Conservation (phyloP, 2,329 filamentous ascomycete species). For the Ceratocystis eucalypticola region DNA sequence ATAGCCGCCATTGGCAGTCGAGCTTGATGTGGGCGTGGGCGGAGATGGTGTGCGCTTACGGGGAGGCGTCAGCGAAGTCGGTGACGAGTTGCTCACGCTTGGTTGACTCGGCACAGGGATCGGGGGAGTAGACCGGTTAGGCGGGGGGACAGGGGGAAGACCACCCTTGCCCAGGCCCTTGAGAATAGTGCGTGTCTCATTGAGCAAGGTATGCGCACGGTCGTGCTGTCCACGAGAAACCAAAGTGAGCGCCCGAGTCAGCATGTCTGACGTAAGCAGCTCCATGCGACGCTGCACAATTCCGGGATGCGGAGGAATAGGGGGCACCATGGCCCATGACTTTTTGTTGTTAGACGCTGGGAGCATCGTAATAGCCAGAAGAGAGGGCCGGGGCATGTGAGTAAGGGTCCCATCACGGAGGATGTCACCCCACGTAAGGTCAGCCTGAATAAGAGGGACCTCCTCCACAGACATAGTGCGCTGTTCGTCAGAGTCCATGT, state of each 20-base stretch:
- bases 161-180: constrained; percentile 94
- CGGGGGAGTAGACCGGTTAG: constrained; percentile 28
- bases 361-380: constrained; percentile 91
- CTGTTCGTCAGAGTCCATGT: constrained; percentile 73
- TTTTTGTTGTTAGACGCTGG: constrained; percentile 54
- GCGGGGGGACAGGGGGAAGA: constrained; percentile 70
- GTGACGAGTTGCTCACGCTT: constrained; percentile 25
- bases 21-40: constrained; percentile 35
- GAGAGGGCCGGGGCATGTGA: constrained; percentile 75
- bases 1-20: constrained; percentile 29
- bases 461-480: constrained; percentile 80
- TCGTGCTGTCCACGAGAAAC: constrained; percentile 88
- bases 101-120: not conserved
- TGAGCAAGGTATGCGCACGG: constrained; percentile 78
- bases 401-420: constrained; percentile 74
- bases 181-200: constrained; percentile 85
- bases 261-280: constrained; percentile 92
- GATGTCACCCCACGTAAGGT: constrained; percentile 86
- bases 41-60: constrained; percentile 44
- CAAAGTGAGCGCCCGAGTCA: constrained; percentile 78
- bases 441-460: constrained; percentile 85
- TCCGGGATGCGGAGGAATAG: constrained; percentile 86
- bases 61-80: constrained; percentile 37
- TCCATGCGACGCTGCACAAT: constrained; percentile 98
- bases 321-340: constrained; percentile 53